These are phyloP conservation scores for Malbranchea cinnamomea DNA, from an alignment of 2,329 filamentous ascomycete species.

Conservation along the genomic window DNA sequence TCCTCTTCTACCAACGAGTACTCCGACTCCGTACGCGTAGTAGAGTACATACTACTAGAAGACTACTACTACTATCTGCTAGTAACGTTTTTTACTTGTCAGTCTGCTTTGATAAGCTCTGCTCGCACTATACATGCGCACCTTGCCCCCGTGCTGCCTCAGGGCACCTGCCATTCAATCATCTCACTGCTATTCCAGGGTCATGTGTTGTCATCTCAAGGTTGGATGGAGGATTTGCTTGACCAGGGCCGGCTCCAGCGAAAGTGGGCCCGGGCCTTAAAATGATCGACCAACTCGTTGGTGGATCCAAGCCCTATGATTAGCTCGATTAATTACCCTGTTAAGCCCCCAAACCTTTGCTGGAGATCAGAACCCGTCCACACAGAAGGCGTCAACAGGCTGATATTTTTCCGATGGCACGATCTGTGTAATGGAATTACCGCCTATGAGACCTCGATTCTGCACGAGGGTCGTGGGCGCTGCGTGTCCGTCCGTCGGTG, in stretches of 20 bases:
- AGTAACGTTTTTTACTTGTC: too few relatives aligned
- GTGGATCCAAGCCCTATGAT: conserved; percentile 4
- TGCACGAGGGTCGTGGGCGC: too few relatives aligned
- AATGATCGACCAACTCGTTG: conserved; percentile 10
- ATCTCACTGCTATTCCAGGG: conserved; percentile 1
- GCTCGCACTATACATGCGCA: too few relatives aligned
- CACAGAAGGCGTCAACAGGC: too few relatives aligned
- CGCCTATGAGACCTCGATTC: too few relatives aligned
- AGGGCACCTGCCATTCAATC: not conserved
- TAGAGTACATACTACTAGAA: too few relatives aligned
- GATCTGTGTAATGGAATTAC: too few relatives aligned
- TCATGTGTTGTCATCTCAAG: not conserved
- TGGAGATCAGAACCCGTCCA: not conserved
- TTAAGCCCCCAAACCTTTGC: not conserved
- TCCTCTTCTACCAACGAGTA: too few relatives aligned
- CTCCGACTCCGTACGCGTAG: too few relatives aligned
- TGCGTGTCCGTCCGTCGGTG: not conserved
- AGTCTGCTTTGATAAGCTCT: too few relatives aligned
- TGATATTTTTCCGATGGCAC: too few relatives aligned
- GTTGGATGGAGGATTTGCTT: not conserved
- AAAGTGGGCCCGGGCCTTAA: conserved; percentile 6
- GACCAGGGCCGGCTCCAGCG: conserved; percentile 1
- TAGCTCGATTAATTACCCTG: not conserved
- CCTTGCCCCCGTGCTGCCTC: not conserved
- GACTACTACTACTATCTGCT: too few relatives aligned